Percentiles rank a stretch among this genome's conserved stretches.
Evolutionary conservation across 2,329 filamentous ascomycete species (phyloP).

Genomic region (Exophiala spinifera): DNA sequence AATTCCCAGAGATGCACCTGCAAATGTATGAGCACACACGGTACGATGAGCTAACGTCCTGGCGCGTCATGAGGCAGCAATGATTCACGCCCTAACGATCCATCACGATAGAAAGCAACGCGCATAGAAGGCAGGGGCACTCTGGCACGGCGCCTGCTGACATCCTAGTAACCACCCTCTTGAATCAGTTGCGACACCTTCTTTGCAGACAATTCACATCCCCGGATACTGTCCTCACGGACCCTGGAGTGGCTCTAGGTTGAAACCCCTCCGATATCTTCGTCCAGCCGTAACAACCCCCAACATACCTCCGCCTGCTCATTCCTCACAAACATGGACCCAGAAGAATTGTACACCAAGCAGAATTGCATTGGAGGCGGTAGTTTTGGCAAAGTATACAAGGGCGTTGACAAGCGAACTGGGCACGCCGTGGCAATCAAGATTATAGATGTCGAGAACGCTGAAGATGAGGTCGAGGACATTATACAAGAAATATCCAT

Average conservation of each 20-base stretch:
- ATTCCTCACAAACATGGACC: conserved; percentile 58
- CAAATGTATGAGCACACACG: not conserved
- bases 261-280: not conserved
- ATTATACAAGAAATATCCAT: conserved; percentile 99
- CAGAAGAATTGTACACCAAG: conserved; percentile 88
- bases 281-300: not conserved
- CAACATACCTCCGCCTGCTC: not conserved
- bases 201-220: not conserved
- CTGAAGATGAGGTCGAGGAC: conserved; percentile 98
- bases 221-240: not conserved
- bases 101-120: not conserved
- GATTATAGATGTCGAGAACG: conserved; percentile 97
- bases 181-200: not conserved
- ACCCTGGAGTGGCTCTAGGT: no score
- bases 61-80: not conserved
- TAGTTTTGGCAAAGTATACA: conserved; percentile 98
- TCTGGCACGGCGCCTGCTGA: conserved; percentile 13
- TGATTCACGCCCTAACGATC: conserved; percentile 13
- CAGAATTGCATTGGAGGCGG: conserved; percentile 91
- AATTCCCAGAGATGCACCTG: conserved; percentile 2
- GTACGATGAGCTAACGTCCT: not conserved
- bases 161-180: conserved; percentile 18
- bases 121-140: conserved; percentile 4
- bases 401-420: conserved; percentile 91
- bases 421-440: conserved; percentile 97